Percentiles rank a stretch among this genome's conserved stretches.
These are phyloP conservation scores for Cairneyella variabilis DNA, from an alignment of 495 filamentous ascomycete species.

Conservation along the genomic window DNA sequence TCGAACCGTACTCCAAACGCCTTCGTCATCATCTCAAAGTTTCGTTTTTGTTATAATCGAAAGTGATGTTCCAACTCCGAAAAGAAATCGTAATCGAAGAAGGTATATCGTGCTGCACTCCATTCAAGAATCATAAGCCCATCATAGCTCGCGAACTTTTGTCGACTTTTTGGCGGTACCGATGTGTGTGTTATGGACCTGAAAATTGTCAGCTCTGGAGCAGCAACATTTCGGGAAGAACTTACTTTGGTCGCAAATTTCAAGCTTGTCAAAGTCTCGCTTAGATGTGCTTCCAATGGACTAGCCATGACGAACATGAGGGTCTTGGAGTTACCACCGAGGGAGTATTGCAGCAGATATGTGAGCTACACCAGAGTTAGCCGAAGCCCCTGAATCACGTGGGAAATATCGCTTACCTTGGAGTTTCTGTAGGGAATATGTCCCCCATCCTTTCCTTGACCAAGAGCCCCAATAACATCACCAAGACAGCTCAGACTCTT, in stretches of 20 bases:
- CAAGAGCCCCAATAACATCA: constrained; percentile 89
- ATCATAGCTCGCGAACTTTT: too few species aligned
- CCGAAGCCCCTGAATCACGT: not conserved
- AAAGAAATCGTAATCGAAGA: too few species aligned
- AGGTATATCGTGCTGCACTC: too few species aligned
- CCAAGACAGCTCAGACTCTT: constrained; percentile 86
- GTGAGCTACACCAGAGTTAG: constrained; percentile 59
- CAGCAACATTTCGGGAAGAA: constrained; percentile 2
- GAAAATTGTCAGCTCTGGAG: not conserved
- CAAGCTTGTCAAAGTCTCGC: constrained; percentile 90
- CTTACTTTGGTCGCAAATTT: constrained; percentile 91
- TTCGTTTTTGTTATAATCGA: too few species aligned
- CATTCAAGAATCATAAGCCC: too few species aligned
- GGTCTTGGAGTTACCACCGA: constrained; percentile 94
- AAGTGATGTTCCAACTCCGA: too few species aligned
- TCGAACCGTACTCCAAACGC: too few species aligned
- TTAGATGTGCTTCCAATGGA: constrained; percentile 84
- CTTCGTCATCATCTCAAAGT: too few species aligned
- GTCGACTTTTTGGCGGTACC: constrained; percentile 77
- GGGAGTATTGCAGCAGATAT: constrained; percentile 89
- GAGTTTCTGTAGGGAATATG: constrained; percentile 95
- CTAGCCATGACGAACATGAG: constrained; percentile 99
- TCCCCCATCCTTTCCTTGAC: constrained; percentile 76
- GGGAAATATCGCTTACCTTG: constrained; percentile 55
- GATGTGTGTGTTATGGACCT: constrained; percentile 84